A percentile compares a stretch with the other conserved stretches of the same genome.
phyloP scores from a whole-genome alignment of 1,284 basidiomycete genomes.

The Ustilago vetiveriae region DNA sequence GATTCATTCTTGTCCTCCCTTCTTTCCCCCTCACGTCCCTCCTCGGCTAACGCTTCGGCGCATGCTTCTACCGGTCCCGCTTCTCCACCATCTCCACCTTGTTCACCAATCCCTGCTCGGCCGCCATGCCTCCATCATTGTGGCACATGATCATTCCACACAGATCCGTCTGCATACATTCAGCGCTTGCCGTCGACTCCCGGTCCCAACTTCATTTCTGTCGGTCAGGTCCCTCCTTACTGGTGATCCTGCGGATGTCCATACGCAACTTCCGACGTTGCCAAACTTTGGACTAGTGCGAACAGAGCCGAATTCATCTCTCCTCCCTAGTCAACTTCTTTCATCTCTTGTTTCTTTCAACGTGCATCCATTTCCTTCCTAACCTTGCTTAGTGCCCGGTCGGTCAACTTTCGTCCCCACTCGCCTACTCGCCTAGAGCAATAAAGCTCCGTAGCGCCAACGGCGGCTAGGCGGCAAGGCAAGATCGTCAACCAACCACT shows the following conservation, averaged over 20 bases:
- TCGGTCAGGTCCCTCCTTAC: background rate
- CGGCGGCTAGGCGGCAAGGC: constrained; percentile 17
- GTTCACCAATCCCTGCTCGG: background rate
- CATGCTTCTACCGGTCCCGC: background rate
- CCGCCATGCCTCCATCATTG: background rate
- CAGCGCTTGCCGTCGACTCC: constrained; percentile 3
- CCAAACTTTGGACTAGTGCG: background rate
- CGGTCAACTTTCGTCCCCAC: constrained; percentile 37
- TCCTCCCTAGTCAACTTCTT: constrained; percentile 5
- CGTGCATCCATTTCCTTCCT: constrained; percentile 38
- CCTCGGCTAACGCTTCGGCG: too few species aligned
- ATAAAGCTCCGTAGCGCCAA: constrained; percentile 24
- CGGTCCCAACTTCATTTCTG: constrained; percentile 11
- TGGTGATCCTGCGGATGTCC: constrained; percentile 6
- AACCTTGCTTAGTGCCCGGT: constrained; percentile 40
- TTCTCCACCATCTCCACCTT: background rate
- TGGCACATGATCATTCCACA: background rate
- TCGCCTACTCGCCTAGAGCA: constrained; percentile 7
- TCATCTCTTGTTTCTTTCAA: constrained; percentile 23
- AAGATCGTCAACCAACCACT: constrained; percentile 5
- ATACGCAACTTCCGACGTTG: constrained; percentile 34
- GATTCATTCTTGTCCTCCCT: background rate
- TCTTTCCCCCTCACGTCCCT: background rate
- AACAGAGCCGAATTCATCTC: constrained; percentile 27
- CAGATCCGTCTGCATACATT: background rate